Base-by-base conservation (phyloP, 202 grass and related monocot genomes). In the Bolboschoenoplectus hybrid region DNA sequence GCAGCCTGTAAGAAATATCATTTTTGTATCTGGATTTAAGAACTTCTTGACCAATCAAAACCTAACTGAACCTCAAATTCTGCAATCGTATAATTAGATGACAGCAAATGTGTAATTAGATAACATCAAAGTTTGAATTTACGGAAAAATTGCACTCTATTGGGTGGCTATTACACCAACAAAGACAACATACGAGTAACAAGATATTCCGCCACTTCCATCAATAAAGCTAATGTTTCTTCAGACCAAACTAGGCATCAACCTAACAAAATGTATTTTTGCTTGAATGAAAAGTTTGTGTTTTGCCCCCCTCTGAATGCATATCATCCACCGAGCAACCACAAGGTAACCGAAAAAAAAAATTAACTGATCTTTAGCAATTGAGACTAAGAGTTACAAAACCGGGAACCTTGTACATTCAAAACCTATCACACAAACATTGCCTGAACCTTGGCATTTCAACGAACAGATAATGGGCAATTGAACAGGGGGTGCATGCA, bases 1-100 rank as follows among this genome's bases (percentile, higher is more conserved):
- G 73, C 77, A 91, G 46, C 78, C 94, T 94, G 67, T 17, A 89
- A 72, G 49, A 84, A 57, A 69, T 26, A 81, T 49, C 9, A 63
- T 81, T 67, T 16, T 72, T 46, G 34, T 36, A 81, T 74, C 46
- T 11, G 10, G 55, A 81, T 61, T 14, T 76, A 84, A 56, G 36
- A 80, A 73, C 32, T 65, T 16, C 62, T 82, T 11, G 64, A 14
- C 9, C 82, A 68, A 38, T 55, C 14, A 55, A 73, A 85, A 35
- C 80, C 14, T 44, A 69, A 20, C 2, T 13, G 10, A 73, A 57
- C 17, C 39, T 63, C 1, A 44, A 65, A 64, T 65, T 82, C 6
- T 64, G 38, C 79, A 72, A 85, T 57, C n/a, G 35, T 52, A 16
- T 16, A 14, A 69, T 45, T 7, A 69, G 46, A 0, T 39, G 57